Evolutionary conservation across 2,329 filamentous ascomycete genomes (phyloP), one percentile per base, ranked within the genome.

Genomic region (Epichloe baconii): DNA sequence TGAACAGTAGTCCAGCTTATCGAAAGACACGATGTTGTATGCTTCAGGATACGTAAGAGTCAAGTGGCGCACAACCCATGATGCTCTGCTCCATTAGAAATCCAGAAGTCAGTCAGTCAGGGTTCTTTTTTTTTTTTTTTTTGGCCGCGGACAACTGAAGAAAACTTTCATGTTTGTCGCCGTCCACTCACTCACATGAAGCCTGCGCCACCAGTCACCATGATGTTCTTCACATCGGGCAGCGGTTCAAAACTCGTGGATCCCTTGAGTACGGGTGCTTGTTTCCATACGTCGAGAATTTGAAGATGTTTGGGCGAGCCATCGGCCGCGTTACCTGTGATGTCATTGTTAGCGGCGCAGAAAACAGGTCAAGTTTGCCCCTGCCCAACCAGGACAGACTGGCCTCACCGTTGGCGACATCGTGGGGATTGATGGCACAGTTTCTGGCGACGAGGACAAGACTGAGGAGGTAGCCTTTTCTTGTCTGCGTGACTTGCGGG

Each of bases 1-100:
- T 7, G 86, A 78, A 69, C 85, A 89, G 69, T 89, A 88, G 65
- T 91, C 86, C 53, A 91, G 75, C 68, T 90, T 91, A 70, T 93
- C 87, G 61, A 90, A 88, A 36, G 84, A 90, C 48, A 91, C 74
- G 55, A 91, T 79, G 61, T 86, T 86, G 74, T 93, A 93, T 56
- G 79, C 74, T 41, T 82, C 64, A 3, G 83, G 78, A 62, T 91
- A 91, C 36, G 82, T 87, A 52, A 86, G 68, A 11, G 80, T 80
- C 49, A 93, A 74, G 67, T 91, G 86, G 54, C 87, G 82, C 55
- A 88, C 84, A 38, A 91, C 76, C 87, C 87, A 91, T 64, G 84
- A 89, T 49, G 85, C 86, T 66, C 85, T 89, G 61, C 48, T 43
- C 41, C 35, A 12, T 15, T 10, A 14, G 15, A 44, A 23, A 17